Evolutionary conservation across 768 basidiomycete species (phyloP).

Genomic region (Macrolepiota albuminosa): DNA sequence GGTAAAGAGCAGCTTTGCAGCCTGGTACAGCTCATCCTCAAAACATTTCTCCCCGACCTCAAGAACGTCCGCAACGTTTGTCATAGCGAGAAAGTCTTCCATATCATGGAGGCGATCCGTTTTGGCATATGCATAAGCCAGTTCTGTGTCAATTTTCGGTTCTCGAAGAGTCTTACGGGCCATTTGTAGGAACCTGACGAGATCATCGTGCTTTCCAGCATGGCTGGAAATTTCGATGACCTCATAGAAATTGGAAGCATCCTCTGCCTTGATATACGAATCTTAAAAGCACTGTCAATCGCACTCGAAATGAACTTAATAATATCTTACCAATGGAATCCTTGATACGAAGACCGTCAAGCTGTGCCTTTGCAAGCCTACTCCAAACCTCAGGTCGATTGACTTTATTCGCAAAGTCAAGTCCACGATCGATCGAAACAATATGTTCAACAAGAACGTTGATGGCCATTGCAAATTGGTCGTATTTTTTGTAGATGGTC

Average conservation of each 20-base stretch:
- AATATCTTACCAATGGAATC: constrained; percentile 80
- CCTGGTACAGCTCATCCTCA: constrained; percentile 96
- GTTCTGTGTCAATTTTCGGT: constrained; percentile 96
- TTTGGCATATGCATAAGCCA: constrained; percentile 98
- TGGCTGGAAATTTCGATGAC: constrained; percentile 95
- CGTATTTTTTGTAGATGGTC: constrained; percentile 96
- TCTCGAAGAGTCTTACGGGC: constrained; percentile 95
- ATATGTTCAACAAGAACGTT: constrained; percentile 98
- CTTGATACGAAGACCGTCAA: constrained; percentile 97
- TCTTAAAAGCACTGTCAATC: constrained; percentile 38
- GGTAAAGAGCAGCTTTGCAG: constrained; percentile 90
- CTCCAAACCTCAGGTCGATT: constrained; percentile 98
- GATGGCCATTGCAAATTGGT: constrained; percentile 93
- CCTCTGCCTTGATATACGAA: constrained; percentile 97
- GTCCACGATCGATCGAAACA: constrained; percentile 93
- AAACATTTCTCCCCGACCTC: constrained; percentile 99
- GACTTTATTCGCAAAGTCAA: constrained; percentile 95
- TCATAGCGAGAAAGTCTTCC: constrained; percentile 99
- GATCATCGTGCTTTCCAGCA: constrained; percentile 88
- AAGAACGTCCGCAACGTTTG: constrained; percentile 95
- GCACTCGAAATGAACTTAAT: background rate
- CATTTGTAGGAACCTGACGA: constrained; percentile 98
- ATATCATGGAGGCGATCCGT: constrained; percentile 97
- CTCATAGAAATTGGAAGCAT: constrained; percentile 89
- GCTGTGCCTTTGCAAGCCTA: constrained; percentile 95